Conservation (phyloP, 805 yeast genomes). For the Zygotorulaspora florentina region DNA sequence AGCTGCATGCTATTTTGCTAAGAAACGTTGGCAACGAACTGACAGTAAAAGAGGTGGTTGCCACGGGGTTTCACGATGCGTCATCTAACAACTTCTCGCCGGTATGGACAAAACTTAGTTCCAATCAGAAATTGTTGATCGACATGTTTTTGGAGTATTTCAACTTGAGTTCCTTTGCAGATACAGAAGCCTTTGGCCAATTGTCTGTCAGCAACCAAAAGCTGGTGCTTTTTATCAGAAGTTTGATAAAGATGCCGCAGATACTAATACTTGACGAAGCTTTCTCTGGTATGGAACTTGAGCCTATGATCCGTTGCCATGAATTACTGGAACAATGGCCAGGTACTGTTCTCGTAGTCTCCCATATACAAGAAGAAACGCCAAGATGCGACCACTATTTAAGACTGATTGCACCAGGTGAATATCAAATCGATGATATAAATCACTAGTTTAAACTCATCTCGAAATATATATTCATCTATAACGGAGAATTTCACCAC, state of each 20-base stretch:
- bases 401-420: slow-evolving; percentile 35
- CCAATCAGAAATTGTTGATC: slow-evolving; percentile 38
- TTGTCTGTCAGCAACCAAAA: slow-evolving; percentile 73
- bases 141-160: slow-evolving; percentile 47
- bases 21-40: slow-evolving; percentile 33
- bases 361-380: slow-evolving; percentile 75
- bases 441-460: background rate
- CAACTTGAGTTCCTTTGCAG: slow-evolving; percentile 38
- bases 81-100: slow-evolving; percentile 45
- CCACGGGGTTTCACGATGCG: slow-evolving; percentile 75
- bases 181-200: slow-evolving; percentile 44
- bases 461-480: background rate
- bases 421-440: slow-evolving; percentile 31
- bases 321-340: slow-evolving; percentile 48
- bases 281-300: slow-evolving; percentile 80
- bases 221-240: slow-evolving; percentile 66
- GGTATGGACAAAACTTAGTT: slow-evolving; percentile 38
- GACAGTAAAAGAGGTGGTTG: slow-evolving; percentile 52
- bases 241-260: slow-evolving; percentile 72
- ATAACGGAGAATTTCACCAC: too few species aligned
- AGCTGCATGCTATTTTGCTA: slow-evolving; percentile 85
- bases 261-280: slow-evolving; percentile 88
- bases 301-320: slow-evolving; percentile 52
- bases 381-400: slow-evolving; percentile 58
- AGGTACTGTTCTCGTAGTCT: slow-evolving; percentile 74